Percentiles rank a stretch among this genome's conserved stretches.
These are phyloP conservation scores for Dendrobium nobile DNA, from an alignment of 106 monocot genomes.

Conservation along the genomic window DNA sequence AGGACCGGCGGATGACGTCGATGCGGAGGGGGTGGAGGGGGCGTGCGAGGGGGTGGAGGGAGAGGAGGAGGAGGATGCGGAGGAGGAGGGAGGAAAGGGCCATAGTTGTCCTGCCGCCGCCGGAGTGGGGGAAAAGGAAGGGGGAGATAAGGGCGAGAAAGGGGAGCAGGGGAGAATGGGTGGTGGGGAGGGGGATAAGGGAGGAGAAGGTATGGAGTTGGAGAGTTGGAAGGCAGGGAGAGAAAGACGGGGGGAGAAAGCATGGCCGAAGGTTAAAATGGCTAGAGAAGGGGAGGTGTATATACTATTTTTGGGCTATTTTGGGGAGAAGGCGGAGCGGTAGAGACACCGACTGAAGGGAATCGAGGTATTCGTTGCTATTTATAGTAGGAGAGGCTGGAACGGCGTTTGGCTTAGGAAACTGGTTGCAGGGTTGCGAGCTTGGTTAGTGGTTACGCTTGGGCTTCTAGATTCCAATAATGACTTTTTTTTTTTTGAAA, in stretches of 20 bases:
- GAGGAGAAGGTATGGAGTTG: background rate
- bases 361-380: background rate
- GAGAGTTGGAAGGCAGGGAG: background rate
- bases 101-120: background rate
- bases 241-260: background rate
- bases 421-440: background rate
- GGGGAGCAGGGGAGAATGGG: background rate
- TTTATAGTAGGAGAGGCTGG: background rate
- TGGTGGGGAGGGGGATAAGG: background rate
- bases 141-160: background rate
- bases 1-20: conserved; percentile 5
- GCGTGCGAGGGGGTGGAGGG: background rate
- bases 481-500: too few species aligned
- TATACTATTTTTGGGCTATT: background rate
- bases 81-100: background rate
- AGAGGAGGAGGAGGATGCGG: background rate
- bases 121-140: background rate
- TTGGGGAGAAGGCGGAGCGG: background rate
- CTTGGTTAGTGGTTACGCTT: too few species aligned
- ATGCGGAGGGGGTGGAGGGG: background rate
- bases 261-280: conserved; percentile 1
- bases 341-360: background rate
- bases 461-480: too few species aligned
- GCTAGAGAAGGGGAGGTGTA: background rate
- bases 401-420: background rate